These are phyloP conservation scores for Globisporangium sylvaticum DNA, from an alignment of 352 stramenopile genomes.

Conservation along the genomic window DNA sequence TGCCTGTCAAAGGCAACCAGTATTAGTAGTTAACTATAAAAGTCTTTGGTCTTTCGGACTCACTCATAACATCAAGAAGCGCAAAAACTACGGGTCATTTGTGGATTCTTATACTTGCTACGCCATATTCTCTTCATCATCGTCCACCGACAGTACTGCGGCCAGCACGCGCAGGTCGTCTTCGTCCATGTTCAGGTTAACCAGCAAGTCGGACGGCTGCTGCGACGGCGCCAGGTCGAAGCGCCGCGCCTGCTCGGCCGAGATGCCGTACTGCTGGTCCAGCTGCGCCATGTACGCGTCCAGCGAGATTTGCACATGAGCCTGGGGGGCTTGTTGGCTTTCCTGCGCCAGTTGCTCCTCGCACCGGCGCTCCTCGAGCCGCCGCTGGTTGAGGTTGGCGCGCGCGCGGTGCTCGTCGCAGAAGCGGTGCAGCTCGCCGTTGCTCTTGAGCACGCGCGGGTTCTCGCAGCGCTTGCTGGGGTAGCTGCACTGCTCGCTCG, in stretches of 20 bases:
- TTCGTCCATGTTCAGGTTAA: background rate
- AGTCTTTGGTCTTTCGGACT: too few species aligned
- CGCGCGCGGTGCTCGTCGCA: slow-evolving; percentile 61
- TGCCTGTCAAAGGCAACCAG: too few species aligned
- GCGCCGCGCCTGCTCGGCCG: background rate
- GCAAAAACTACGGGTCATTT: too few species aligned
- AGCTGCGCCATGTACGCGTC: slow-evolving; percentile 12
- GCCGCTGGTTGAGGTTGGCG: slow-evolving; percentile 67
- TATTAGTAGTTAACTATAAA: too few species aligned
- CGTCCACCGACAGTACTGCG: background rate
- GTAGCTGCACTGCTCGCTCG: slow-evolving; percentile 23
- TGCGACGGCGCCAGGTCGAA: background rate
- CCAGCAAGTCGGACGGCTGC: slow-evolving; percentile 4
- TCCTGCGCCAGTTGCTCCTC: background rate
- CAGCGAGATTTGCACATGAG: slow-evolving; percentile 6
- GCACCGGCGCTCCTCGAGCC: slow-evolving; percentile 33
- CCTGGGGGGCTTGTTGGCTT: too few species aligned
- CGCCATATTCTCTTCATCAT: background rate
- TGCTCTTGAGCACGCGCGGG: slow-evolving; percentile 32
- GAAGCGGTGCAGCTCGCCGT: slow-evolving; percentile 49
- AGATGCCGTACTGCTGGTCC: slow-evolving; percentile 9
- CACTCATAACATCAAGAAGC: too few species aligned
- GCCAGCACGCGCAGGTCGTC: slow-evolving; percentile 10
- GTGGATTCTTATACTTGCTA: background rate
- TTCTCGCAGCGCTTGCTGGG: slow-evolving; percentile 41